Evolutionary conservation across 768 basidiomycete species (phyloP), one percentile per base, ranked within the genome.

Genomic region (Pluteus cervinus): DNA sequence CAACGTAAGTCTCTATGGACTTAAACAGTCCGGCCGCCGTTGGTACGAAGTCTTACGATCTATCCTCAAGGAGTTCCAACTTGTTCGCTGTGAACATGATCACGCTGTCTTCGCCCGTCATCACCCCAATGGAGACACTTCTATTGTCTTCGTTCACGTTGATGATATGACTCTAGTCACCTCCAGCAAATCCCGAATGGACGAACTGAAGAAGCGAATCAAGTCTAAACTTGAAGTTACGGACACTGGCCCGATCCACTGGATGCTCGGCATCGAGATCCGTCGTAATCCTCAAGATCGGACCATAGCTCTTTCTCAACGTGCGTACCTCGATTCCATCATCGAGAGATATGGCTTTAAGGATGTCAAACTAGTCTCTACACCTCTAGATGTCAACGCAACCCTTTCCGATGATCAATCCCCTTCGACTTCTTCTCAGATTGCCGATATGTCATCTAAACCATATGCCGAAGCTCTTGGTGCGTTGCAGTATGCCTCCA

Each of bases 1-100:
- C 14, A 14, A 36, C 12, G 65, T 66, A 45, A 47, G 54, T 3
- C 40, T 69, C 17, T 69, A 71, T 49, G 61, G 69, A 8, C 55
- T 71, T 4, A 61, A 63, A 40, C 66, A 68, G 43, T 54, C 62
- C 10, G 54, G 55, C 6, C 48, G 54, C 5, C 36, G 36, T 28
- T 69, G 66, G 67, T 45, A 62, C 44, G 36, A 48, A 41, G 44
- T 41, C 10, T 43, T 65, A 0, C 28, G 35, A n/a, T 29, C 44
- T 14, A 51, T 50, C 3, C 33, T 61, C 7, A 28, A 22, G 1
- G 21, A 40, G 4, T 36, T 57, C 21, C 41, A 42, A 3, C 50
- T 58, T 36, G 39, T n/a, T 2, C 29, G 37, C 2, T 28, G 35
- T 14, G 41, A 50, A 9, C 44, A 48, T 1, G 57, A 60, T 18